Evolutionary conservation across 441 rosid genomes (phyloP), one percentile per base, ranked within the genome.

Genomic region (Syzygium malaccense): DNA sequence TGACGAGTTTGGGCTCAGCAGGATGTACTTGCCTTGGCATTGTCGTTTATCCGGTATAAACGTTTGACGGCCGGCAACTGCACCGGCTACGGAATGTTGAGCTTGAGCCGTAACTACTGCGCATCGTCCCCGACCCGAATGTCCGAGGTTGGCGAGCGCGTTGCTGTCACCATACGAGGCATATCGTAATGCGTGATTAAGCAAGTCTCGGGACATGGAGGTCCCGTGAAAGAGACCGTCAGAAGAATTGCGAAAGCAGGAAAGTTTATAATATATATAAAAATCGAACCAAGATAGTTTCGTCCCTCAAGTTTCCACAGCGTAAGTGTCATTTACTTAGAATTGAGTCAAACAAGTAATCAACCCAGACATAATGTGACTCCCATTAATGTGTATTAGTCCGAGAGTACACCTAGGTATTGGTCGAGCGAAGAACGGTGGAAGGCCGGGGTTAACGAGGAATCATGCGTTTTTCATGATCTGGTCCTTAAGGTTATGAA

Each of bases 51-150:
- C 68, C 68, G 4, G 51, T 41, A 6, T 3, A 20, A 28, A 71
- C 0, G n/a, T 13, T 71, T 20, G 28, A 37, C 0, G 28, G 12
- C 26, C 14, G 26, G 26, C 28, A 37, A 0, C 41, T 23, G 11
- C 3, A 0, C 0, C 12, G 3, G 2, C 26, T 11, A 11, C 3
- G 1, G 0, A 71, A 37, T 11, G 51, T 6, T 1, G 12, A 0
- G 28, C 14, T 11, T 2, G 5, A 71, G 17, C 7, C 28, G 0
- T 37, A 25, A 0, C 28, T 71, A 71, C 15, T 25, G 14, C 12
- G 5, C 14, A 33, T 14, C 1, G 19, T 25, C 45, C 14, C 8
- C 49, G 1, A 71, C 37, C 8, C 0, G 0, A 20, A 33, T 33
- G 45, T 71, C 15, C 12, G 6, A 1, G 1, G 49, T 3, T 5